Conservation (phyloP, 225 moss, liverwort and hornwort species). For the Antitrichia curtipendula region DNA sequence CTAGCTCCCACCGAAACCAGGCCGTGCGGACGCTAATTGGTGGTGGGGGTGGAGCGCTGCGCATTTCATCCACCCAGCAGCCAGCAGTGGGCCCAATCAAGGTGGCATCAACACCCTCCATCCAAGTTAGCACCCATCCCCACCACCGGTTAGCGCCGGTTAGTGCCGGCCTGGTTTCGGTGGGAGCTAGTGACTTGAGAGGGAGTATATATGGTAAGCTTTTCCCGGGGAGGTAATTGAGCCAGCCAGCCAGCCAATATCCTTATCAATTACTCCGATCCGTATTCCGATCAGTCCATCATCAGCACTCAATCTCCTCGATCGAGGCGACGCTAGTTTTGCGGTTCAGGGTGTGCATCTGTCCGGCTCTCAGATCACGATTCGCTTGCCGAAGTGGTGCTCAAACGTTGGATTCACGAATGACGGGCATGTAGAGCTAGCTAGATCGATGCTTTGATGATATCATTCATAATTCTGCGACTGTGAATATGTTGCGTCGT, state of each 20-base stretch:
- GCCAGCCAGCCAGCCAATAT: not conserved
- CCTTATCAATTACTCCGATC: not conserved
- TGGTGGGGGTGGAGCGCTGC: too few relatives aligned
- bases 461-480: not conserved
- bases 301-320: not conserved
- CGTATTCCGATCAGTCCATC: not conserved
- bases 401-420: not conserved
- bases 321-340: not conserved
- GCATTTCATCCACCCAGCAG: too few relatives aligned
- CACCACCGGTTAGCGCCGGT: too few relatives aligned
- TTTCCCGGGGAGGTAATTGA: not conserved
- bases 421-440: not conserved
- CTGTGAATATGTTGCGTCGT: not conserved
- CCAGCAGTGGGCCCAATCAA: too few relatives aligned
- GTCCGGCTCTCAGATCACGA: not conserved
- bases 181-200: too few relatives aligned
- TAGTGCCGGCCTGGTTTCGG: too few relatives aligned
- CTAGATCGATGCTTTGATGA: not conserved
- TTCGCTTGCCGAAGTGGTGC: not conserved
- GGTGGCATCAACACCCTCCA: too few relatives aligned
- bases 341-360: too few relatives aligned
- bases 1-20: too few relatives aligned
- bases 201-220: too few relatives aligned
- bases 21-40: too few relatives aligned
- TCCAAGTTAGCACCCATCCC: too few relatives aligned